A percentile compares a stretch with the other conserved stretches of the same genome.
Evolutionary conservation across 2,329 filamentous ascomycete species (phyloP).

Genomic region (Microdochium nivale): DNA sequence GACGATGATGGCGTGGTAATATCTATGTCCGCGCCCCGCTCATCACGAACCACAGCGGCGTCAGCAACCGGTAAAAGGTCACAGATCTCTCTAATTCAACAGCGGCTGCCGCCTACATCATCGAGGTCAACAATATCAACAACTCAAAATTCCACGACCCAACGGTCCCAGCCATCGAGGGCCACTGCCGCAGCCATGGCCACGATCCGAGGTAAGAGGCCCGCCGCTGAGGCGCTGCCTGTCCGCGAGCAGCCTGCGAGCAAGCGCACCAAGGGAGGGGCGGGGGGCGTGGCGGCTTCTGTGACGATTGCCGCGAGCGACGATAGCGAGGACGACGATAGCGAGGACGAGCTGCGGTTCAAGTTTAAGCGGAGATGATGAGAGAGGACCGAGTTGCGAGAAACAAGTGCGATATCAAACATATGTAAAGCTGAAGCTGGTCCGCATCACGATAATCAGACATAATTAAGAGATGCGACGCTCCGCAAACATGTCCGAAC

Average conservation of each 20-base stretch:
- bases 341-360: slow-evolving; percentile 49
- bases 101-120: neutral
- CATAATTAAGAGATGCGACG: too few species aligned
- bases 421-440: too few species aligned
- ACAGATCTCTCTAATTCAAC: neutral
- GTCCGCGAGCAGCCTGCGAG: slow-evolving; percentile 9
- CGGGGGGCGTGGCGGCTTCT: slow-evolving; percentile 20
- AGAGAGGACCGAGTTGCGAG: slow-evolving; percentile 6
- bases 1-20: slow-evolving; percentile 14
- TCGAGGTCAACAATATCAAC: neutral
- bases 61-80: neutral
- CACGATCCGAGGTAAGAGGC: neutral
- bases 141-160: neutral
- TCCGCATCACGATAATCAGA: too few species aligned
- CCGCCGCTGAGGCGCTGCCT: neutral
- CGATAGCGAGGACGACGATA: slow-evolving; percentile 32
- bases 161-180: slow-evolving; percentile 8
- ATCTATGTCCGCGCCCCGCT: slow-evolving; percentile 10
- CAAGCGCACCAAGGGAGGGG: slow-evolving; percentile 22
- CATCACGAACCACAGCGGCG: slow-evolving; percentile 5
- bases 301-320: slow-evolving; percentile 21
- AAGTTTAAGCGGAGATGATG: slow-evolving; percentile 44
- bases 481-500: too few species aligned
- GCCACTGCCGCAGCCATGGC: neutral
- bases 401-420: too few species aligned